A percentile compares a stretch with the other conserved stretches of the same genome.
Evolutionary conservation across 345 rosid genomes (phyloP).

Genomic region (Linum tenue): DNA sequence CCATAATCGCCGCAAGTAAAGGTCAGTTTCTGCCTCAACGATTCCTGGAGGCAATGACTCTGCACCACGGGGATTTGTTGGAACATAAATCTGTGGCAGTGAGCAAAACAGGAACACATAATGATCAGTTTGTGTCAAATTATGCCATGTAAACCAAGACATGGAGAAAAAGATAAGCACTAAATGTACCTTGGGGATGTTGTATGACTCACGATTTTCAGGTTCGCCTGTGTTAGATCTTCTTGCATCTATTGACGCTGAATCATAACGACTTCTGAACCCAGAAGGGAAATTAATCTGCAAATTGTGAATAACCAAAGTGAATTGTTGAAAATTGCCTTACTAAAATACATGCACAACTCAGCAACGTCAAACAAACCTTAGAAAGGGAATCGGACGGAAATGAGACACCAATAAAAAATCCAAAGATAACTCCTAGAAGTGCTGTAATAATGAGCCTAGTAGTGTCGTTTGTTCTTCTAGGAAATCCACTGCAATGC

Average conservation of each 20-base stretch:
- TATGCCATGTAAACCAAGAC: neutral
- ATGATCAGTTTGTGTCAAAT: neutral
- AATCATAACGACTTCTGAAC: slow-evolving; percentile 36
- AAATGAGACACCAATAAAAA: slow-evolving; percentile 63
- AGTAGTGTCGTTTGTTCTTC: slow-evolving; percentile 46
- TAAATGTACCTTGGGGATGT: slow-evolving; percentile 39
- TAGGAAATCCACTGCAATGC: slow-evolving; percentile 48
- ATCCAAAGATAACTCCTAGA: slow-evolving; percentile 64
- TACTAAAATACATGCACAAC: neutral
- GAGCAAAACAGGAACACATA: slow-evolving; percentile 9
- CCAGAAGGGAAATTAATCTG: slow-evolving; percentile 64
- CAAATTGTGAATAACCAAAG: slow-evolving; percentile 18
- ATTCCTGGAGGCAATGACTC: slow-evolving; percentile 87
- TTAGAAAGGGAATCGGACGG: slow-evolving; percentile 46
- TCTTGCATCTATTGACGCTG: slow-evolving; percentile 25
- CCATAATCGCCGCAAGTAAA: slow-evolving; percentile 83
- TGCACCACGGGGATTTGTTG: slow-evolving; percentile 89
- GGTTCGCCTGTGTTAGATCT: slow-evolving; percentile 24
- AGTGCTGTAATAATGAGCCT: slow-evolving; percentile 46
- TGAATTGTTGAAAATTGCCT: slow-evolving; percentile 11
- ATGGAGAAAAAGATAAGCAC: neutral
- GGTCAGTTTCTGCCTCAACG: slow-evolving; percentile 66
- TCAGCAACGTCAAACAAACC: slow-evolving; percentile 33
- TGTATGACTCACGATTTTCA: slow-evolving; percentile 28
- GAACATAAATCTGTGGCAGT: slow-evolving; percentile 55